Base-by-base conservation (phyloP, 2,329 filamentous ascomycete genomes). In the Claviceps pazoutovae region DNA sequence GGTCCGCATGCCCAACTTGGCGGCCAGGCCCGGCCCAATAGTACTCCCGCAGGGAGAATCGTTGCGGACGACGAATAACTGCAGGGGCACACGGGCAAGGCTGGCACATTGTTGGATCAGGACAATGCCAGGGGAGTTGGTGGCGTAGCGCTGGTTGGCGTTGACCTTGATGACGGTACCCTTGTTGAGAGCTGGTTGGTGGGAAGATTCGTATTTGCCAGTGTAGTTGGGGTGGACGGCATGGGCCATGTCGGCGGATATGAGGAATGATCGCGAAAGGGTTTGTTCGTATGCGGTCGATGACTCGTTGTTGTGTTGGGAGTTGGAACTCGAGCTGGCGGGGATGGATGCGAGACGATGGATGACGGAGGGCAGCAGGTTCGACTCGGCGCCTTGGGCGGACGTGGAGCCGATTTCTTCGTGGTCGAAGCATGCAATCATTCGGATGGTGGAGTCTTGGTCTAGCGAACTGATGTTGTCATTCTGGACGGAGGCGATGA, bases 131-230 rank as follows among this genome's bases (percentile, higher is more conserved):
- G 93, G 93, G 0, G 88, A 88, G 73, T 96, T 97, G 51, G 93
- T 98, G 34, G 91, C 89, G 70, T 98, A 98, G 56, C 90, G 84
- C 59, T 93, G 88, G 68, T 97, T 98, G 56, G 93, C 93, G 65
- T 98, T 98, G 74, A 98, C 79, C 73, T 98, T 98, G 74, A 98
- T 89, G 46, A 97, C 91, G 4, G 88, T 88, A 49, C 93, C 93
- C 67, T 88, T 87, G 76, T 98, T 98, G 79, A 98, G 94, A 68
- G 90, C 84, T 5, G 93, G 93, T 58, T 87, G 81, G 71, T 98
- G 93, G 60, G 88, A 86, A 38, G 81, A 70, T 71, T 98, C 93
- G 70, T 97, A 95, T 70, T 97, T 97, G 59, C 72, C 81, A 4
- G 83, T 77, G 66, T 96, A 98, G 73, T 98, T 98, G 53, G 93